A percentile compares a stretch with the other conserved stretches of the same genome.
Conservation (phyloP, 352 stramenopile genomes). For the Ochromonadaceae sp. region DNA sequence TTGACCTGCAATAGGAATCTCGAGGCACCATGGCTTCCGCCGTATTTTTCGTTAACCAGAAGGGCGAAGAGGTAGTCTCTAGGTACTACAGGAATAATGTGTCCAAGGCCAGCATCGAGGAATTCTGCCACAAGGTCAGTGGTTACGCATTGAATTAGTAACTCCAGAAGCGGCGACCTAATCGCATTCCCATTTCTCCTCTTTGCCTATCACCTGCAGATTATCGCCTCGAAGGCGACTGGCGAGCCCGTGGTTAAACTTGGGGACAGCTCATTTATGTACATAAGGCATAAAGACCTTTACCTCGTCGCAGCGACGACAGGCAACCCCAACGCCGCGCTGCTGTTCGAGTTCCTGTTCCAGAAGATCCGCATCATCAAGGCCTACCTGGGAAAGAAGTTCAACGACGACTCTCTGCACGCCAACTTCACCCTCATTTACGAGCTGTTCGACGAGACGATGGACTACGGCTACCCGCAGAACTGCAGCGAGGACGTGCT, state of each 20-base stretch:
- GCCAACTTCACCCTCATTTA: constrained; percentile 98
- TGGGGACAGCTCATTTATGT: constrained; percentile 92
- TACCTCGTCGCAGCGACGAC: constrained; percentile 92
- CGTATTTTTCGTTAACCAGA: constrained; percentile 54
- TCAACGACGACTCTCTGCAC: constrained; percentile 87
- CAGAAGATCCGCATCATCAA: constrained; percentile 90
- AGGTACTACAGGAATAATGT: constrained; percentile 55
- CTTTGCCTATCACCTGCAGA: constrained; percentile 32
- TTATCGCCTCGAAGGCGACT: constrained; percentile 90
- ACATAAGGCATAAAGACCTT: constrained; percentile 87
- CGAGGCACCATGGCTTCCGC: constrained; percentile 47
- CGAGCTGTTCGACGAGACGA: constrained; percentile 94
- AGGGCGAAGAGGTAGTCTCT: constrained; percentile 56
- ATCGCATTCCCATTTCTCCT: constrained; percentile 6
- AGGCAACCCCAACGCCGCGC: constrained; percentile 85
- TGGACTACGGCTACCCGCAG: constrained; percentile 97
- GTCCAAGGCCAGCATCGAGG: constrained; percentile 46
- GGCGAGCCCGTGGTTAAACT: constrained; percentile 75
- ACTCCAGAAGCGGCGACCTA: background rate
- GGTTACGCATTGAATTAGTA: constrained; percentile 6
- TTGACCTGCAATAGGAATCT: too few relatives aligned
- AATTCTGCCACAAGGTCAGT: constrained; percentile 54
- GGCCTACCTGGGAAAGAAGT: constrained; percentile 88
- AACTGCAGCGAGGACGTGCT: constrained; percentile 93
- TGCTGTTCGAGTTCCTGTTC: constrained; percentile 86